Evolutionary conservation across 768 basidiomycete species (phyloP).

Genomic region (Tephrocybe sp.): DNA sequence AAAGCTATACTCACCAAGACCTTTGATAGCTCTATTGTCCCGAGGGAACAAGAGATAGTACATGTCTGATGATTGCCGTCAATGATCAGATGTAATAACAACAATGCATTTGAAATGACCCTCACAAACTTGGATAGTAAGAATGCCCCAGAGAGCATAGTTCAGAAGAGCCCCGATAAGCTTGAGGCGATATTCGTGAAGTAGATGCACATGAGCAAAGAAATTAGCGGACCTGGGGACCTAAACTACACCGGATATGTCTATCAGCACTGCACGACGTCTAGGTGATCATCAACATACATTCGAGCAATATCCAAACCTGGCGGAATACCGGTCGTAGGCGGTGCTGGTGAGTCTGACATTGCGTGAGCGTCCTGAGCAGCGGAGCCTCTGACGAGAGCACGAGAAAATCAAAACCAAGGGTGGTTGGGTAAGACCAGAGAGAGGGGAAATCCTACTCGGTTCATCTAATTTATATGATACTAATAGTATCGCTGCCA

Average conservation of each 20-base stretch:
- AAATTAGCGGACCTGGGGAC: not conserved
- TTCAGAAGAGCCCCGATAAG: conserved; percentile 8
- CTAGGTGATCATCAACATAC: not conserved
- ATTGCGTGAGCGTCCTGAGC: not conserved
- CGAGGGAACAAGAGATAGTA: conserved; percentile 1
- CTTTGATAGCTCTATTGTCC: conserved; percentile 1
- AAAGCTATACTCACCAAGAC: not conserved
- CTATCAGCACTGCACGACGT: not conserved
- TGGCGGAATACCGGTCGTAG: not conserved
- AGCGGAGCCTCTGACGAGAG: no score
- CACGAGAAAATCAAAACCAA: not conserved
- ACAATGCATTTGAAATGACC: not conserved
- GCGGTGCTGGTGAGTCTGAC: not conserved
- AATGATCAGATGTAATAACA: not conserved
- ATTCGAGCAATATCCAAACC: not conserved
- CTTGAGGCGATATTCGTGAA: not conserved
- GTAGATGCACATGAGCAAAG: not conserved
- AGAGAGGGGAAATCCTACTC: no score
- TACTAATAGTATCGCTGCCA: no score
- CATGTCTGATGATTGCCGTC: not conserved
- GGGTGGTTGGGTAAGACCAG: not conserved
- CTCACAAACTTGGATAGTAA: conserved; percentile 12
- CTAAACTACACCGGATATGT: not conserved
- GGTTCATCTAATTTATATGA: no score
- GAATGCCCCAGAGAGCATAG: conserved; percentile 9